Base-by-base conservation (phyloP, 176 grass and related monocot genomes). In the Oryza rufipogon region DNA sequence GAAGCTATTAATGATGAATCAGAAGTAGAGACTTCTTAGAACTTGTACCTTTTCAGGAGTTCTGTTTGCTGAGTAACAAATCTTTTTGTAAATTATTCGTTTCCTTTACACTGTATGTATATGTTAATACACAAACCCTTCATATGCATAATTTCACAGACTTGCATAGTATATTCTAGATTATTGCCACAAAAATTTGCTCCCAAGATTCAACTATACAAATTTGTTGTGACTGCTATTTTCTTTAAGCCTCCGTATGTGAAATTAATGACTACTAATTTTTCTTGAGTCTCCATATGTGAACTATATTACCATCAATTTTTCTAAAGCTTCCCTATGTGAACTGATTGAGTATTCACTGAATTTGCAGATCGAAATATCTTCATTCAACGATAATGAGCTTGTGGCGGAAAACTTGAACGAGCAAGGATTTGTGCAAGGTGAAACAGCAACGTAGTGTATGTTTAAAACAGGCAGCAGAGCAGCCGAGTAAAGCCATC, bases 1-100 rank as follows among this genome's bases (percentile, higher is more conserved):
- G 86, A 86, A 54, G 54, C 66, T 77, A 10, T 72, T 64, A 71
- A 78, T 77, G 76, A 85, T 20, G 86, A 94, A 76, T 34, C 83
- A 48, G 88, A 94, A 84, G 83, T 86, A 80, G 92, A 86, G 72
- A 64, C 87, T 75, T 79, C 71, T 4, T 92, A 92, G 80, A 85
- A 73, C 42, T 47, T 68, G 49, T 79, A 71, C 19, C 25, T 79
- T 90, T 70, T 65, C n/a, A 68, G 11, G 32, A 51, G 32, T 78
- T 79, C 11, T 69, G 32, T 74, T 74, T 74, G 19, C 15, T 82
- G 16, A 69, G 63, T 25, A 72, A 72, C 39, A 23, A 32, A 6
- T 68, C 25, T 47, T 79, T 76, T 47, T 83, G 58, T 79, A 66
- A 67, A 73, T 9, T 39, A 22, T 32, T 52, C 15, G 3, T 48